Evolutionary conservation across 192 early-diverging fungal genomes (phyloP), one percentile per base, ranked within the genome.

Genomic region (Pilobolus umbonatus): DNA sequence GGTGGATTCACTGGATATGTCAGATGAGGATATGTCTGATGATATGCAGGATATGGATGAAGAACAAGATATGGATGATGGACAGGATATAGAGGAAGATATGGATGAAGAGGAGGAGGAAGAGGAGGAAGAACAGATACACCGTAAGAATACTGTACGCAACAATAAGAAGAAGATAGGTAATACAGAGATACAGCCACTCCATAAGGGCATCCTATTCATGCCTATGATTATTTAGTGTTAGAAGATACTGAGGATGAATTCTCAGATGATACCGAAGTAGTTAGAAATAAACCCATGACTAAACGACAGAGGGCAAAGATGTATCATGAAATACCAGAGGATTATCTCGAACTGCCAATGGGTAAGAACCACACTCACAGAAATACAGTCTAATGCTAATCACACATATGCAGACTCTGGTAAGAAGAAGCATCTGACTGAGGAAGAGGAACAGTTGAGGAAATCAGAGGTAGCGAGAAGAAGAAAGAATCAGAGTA

Each of bases 401-500:
- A n/a, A 11, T 32, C 49, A 62, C 11, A 14, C 0, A 57, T 34
- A 44, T 43, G 17, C 63, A 69, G 85, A 86, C n/a, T 67, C 82
- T 28, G 85, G 81, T 48, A 74, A 78, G 58, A 86, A 80, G 56
- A 75, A 76, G 53, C 70, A 65, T 58, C 65, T 85, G 28, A 86
- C 88, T 0, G 83, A 80, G 19, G 88, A 90, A 50, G 88, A 90
- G 50, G 65, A 82, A 11, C 84, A 85, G 0, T 59, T 90, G 29
- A 77, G 77, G 67, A 82, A 79, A 59, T 88, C 85, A 1, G 88
- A 90, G 68, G 80, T 85, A 34, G 84, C 87, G 1, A 79, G 88
- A 39, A 75, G 84, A 14, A 79, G 88, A 59, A 90, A 88, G 67
- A 87, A 88, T 62, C 88, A 88, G 52, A 88, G 83, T 42, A 75